Evolutionary conservation across 768 basidiomycete species (phyloP).

Genomic region (Mycena vulgaris): DNA sequence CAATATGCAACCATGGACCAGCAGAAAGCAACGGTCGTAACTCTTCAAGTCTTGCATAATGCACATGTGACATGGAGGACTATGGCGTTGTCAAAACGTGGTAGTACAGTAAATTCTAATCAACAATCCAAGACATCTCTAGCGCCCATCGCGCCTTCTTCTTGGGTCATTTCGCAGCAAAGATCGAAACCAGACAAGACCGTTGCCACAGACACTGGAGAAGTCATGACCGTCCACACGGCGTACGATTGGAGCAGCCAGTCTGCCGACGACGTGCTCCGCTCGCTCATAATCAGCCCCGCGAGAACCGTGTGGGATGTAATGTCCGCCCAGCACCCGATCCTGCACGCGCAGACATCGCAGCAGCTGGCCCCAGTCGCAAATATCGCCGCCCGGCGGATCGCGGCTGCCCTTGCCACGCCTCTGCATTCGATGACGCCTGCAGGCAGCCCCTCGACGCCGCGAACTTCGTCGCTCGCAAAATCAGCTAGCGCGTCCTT

Average conservation of each 20-base stretch:
- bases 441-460: slow-evolving; percentile 6
- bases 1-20: no score
- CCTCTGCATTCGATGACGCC: neutral
- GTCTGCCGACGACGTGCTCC: neutral
- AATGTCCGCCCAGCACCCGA: slow-evolving; percentile 16
- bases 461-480: slow-evolving; percentile 3
- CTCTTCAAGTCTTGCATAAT: no score
- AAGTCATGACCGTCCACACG: slow-evolving; percentile 19
- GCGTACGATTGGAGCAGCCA: slow-evolving; percentile 21
- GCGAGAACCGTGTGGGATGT: neutral
- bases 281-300: slow-evolving; percentile 1
- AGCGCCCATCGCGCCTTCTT: slow-evolving; percentile 22
- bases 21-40: no score
- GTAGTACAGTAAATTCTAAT: no score
- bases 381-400: slow-evolving; percentile 7
- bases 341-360: slow-evolving; percentile 20
- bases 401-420: slow-evolving; percentile 3
- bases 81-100: no score
- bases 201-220: slow-evolving; percentile 13
- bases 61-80: no score
- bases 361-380: neutral
- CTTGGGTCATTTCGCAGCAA: neutral
- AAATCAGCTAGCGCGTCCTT: neutral
- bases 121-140: neutral
- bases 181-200: slow-evolving; percentile 27